Percentiles rank a stretch among this genome's conserved stretches.
Conservation (phyloP, 1,284 basidiomycete species). For the Puccinia polysora region DNA sequence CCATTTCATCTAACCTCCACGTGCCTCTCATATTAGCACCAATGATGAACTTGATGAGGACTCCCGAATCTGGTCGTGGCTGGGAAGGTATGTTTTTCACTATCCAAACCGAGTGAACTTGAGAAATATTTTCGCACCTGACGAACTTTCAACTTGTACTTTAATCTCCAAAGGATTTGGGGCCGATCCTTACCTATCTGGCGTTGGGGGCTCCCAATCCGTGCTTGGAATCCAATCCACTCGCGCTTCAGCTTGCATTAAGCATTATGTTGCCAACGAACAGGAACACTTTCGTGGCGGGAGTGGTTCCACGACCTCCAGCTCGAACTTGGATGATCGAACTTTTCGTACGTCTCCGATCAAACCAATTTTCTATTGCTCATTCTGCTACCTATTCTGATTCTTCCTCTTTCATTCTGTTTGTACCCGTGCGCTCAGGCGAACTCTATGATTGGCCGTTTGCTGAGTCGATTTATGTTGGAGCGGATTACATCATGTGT, state of each 20-base stretch:
- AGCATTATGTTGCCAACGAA: slow-evolving; percentile 52
- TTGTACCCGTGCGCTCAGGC: too few species aligned
- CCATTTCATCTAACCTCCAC: neutral
- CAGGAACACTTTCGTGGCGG: slow-evolving; percentile 51
- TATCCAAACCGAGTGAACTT: too few species aligned
- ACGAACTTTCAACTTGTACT: slow-evolving; percentile 49
- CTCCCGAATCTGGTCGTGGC: slow-evolving; percentile 47
- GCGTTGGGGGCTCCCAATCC: slow-evolving; percentile 48
- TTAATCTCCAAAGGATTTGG: slow-evolving; percentile 10
- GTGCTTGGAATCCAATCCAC: slow-evolving; percentile 50
- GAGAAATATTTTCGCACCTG: slow-evolving; percentile 7
- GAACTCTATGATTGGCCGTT: slow-evolving; percentile 50
- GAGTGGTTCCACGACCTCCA: slow-evolving; percentile 24
- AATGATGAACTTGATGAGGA: slow-evolving; percentile 48
- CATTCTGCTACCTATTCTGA: neutral
- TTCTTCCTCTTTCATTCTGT: neutral
- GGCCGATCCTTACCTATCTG: slow-evolving; percentile 49
- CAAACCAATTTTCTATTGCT: neutral
- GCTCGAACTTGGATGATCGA: slow-evolving; percentile 49
- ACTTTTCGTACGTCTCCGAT: slow-evolving; percentile 49
- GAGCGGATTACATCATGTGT: slow-evolving; percentile 49
- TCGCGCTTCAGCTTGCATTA: slow-evolving; percentile 50
- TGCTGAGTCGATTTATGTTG: slow-evolving; percentile 42
- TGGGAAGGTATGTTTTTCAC: slow-evolving; percentile 50
- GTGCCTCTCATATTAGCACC: slow-evolving; percentile 47